Percentiles rank a stretch among this genome's conserved stretches.
phyloP scores from a whole-genome alignment of 768 basidiomycete genomes.

The Dentipellis sp. region DNA sequence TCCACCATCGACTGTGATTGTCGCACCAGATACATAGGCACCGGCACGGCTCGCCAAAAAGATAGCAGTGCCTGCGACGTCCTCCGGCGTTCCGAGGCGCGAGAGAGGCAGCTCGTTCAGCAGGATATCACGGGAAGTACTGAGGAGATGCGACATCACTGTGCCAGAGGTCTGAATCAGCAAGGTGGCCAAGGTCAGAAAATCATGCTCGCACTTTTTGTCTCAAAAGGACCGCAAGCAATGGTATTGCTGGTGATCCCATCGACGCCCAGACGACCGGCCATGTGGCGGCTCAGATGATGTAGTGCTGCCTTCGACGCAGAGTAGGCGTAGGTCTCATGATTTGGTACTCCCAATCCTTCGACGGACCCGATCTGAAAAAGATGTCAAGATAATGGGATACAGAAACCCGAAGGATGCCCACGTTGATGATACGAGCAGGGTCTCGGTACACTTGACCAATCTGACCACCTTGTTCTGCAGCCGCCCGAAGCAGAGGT shows the following conservation, averaged over 20 bases:
- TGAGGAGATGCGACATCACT: conserved; percentile 50
- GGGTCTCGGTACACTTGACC: conserved; percentile 33
- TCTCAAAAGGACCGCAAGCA: conserved; percentile 38
- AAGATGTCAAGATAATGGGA: background rate
- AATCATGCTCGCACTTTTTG: conserved; percentile 20
- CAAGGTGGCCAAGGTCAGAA: background rate
- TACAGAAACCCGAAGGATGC: conserved; percentile 9
- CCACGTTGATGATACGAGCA: conserved; percentile 52
- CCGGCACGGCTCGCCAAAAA: conserved; percentile 55
- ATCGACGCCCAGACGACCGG: conserved; percentile 43
- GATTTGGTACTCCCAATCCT: conserved; percentile 38
- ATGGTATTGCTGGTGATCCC: conserved; percentile 56
- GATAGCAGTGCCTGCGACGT: conserved; percentile 53
- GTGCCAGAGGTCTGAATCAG: conserved; percentile 1
- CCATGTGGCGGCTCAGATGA: conserved; percentile 51
- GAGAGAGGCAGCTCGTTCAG: conserved; percentile 35
- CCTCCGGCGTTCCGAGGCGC: conserved; percentile 53
- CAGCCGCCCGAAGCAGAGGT: conserved; percentile 44
- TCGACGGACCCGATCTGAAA: conserved; percentile 55
- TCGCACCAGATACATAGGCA: conserved; percentile 55
- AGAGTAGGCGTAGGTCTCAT: conserved; percentile 59
- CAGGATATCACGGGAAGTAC: conserved; percentile 34
- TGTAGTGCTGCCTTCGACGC: conserved; percentile 56
- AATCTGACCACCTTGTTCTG: conserved; percentile 28
- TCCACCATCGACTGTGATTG: conserved; percentile 56